These are phyloP conservation scores for Phoma sp. DNA, from an alignment of 2,329 filamentous ascomycete genomes.

Conservation along the genomic window DNA sequence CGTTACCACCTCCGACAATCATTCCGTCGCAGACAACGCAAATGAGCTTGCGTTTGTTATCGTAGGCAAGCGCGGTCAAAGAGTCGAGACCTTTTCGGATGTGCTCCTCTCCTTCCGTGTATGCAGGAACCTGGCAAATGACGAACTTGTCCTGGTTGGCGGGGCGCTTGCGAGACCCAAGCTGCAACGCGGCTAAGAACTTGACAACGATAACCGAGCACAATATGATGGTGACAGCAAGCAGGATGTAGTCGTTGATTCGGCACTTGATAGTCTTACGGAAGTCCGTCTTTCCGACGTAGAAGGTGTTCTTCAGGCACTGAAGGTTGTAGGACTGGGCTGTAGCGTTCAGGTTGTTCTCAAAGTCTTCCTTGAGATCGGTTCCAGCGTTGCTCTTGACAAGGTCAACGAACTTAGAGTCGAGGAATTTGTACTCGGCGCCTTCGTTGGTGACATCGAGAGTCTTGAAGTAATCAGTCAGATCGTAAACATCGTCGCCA, in stretches of 20 bases:
- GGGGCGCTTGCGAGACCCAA: constrained; percentile 89
- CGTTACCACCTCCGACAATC: constrained; percentile 94
- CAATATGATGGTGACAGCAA: constrained; percentile 86
- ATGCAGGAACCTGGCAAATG: constrained; percentile 96
- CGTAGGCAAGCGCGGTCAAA: constrained; percentile 90
- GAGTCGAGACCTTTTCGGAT: constrained; percentile 93
- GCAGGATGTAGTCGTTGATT: constrained; percentile 88
- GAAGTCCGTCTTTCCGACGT: constrained; percentile 85
- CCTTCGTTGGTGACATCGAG: constrained; percentile 65
- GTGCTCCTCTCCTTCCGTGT: constrained; percentile 97
- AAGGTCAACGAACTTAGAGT: constrained; percentile 69
- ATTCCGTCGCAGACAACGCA: constrained; percentile 97
- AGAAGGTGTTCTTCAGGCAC: constrained; percentile 86
- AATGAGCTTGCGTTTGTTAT: constrained; percentile 98
- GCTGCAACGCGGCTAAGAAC: constrained; percentile 90
- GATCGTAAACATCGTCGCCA: constrained; percentile 79
- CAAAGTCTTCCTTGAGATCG: constrained; percentile 75
- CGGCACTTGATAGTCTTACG: constrained; percentile 77
- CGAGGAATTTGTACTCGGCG: constrained; percentile 73
- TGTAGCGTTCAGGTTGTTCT: constrained; percentile 60
- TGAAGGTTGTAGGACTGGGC: constrained; percentile 73
- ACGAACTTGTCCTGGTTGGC: constrained; percentile 97
- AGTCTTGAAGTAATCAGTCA: constrained; percentile 91
- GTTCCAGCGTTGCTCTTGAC: constrained; percentile 79
- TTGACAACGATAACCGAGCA: constrained; percentile 82